Evolutionary conservation across 306 rosid species (phyloP).

Genomic region (Rubus parviflorus): DNA sequence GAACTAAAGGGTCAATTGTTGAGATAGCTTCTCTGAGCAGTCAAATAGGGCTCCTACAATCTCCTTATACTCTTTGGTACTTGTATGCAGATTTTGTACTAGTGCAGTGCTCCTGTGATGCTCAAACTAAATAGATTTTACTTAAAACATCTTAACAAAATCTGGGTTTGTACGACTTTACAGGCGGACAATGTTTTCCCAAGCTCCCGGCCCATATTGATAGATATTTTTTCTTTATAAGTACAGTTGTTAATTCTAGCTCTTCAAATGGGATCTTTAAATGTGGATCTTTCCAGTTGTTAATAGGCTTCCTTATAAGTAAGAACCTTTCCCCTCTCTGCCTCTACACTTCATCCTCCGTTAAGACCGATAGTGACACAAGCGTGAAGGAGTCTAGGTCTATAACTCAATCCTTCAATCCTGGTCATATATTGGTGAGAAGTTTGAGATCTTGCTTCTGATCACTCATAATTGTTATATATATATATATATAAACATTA

Average conservation of each 20-base stretch:
- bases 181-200: not conserved
- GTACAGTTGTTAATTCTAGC: not conserved
- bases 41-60: too few species aligned
- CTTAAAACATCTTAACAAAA: too few species aligned
- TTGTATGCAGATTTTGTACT: too few species aligned
- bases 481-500: not conserved
- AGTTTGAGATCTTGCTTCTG: conserved; percentile 1
- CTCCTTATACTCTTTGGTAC: too few species aligned
- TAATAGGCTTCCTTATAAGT: not conserved
- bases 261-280: not conserved
- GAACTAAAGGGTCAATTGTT: not conserved
- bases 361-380: not conserved
- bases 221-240: not conserved
- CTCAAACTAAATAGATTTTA: too few species aligned
- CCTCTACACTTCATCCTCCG: not conserved
- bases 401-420: conserved; percentile 5
- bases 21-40: not conserved
- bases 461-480: not conserved
- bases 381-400: not conserved
- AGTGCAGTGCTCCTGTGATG: too few species aligned
- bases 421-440: conserved; percentile 8
- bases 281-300: not conserved
- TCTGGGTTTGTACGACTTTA: not conserved
- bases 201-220: not conserved
- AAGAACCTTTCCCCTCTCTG: not conserved